Percentiles rank a stretch among this genome's conserved stretches.
Conservation (phyloP, 176 grass and related monocot species). For the Juncus effusus region DNA sequence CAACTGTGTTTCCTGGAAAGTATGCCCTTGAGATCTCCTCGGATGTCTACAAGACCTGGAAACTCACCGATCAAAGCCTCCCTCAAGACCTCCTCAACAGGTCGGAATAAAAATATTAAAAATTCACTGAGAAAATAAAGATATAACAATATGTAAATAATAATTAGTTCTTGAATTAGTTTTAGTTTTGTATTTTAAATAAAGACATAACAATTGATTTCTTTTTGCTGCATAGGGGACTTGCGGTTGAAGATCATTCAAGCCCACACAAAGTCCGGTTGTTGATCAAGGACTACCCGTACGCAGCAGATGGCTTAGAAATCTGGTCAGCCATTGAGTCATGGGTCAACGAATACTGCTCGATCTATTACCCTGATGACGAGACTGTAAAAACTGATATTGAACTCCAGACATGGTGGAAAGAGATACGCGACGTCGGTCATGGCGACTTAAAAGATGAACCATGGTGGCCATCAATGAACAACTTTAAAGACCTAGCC, state of each 20-base stretch:
- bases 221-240: conserved; percentile 32
- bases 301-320: conserved; percentile 59
- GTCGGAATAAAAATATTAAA: conserved; percentile 17
- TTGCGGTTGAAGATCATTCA: conserved; percentile 42
- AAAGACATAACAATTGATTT: not conserved
- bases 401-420: conserved; percentile 85
- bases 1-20: conserved; percentile 62
- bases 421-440: conserved; percentile 71
- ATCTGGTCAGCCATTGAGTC: conserved; percentile 67
- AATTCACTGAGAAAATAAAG: not conserved
- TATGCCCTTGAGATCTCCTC: conserved; percentile 69
- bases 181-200: not conserved
- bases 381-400: conserved; percentile 31
- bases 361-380: conserved; percentile 64
- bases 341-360: conserved; percentile 64
- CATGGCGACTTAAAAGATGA: conserved; percentile 74
- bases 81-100: conserved; percentile 65
- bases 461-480: conserved; percentile 56
- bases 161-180: not conserved
- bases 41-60: conserved; percentile 57
- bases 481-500: conserved; percentile 39
- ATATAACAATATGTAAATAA: too few relatives aligned
- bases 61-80: conserved; percentile 56
- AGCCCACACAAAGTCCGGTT: conserved; percentile 52
- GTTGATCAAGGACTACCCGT: conserved; percentile 69